phyloP scores from a whole-genome alignment of 805 yeast species.

The Candida sithepensis region DNA sequence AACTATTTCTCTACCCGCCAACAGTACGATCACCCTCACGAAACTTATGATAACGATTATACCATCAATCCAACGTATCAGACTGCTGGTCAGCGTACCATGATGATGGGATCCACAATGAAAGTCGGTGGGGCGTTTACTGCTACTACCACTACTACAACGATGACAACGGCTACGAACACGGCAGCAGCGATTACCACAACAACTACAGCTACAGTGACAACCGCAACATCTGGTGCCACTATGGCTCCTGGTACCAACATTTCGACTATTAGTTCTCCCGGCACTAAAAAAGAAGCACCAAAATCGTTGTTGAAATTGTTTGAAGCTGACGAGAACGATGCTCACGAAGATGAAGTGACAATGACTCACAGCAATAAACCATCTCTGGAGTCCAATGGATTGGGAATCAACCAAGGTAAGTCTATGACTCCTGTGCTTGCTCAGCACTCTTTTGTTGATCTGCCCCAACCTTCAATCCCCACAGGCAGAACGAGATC shows the following conservation, averaged over 20 bases:
- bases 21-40: constrained; percentile 3
- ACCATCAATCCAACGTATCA: constrained; percentile 15
- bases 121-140: constrained; percentile 8
- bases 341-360: constrained; percentile 22
- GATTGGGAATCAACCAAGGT: background rate
- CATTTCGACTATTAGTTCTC: background rate
- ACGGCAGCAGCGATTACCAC: constrained; percentile 1
- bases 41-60: constrained; percentile 10
- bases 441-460: background rate
- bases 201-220: constrained; percentile 9
- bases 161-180: constrained; percentile 16
- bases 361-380: constrained; percentile 1
- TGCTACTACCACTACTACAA: constrained; percentile 5
- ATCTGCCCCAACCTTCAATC: background rate
- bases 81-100: constrained; percentile 14
- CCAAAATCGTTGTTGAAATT: constrained; percentile 71
- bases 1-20: constrained; percentile 4
- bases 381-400: background rate
- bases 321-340: constrained; percentile 52
- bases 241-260: constrained; percentile 18
- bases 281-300: constrained; percentile 41
- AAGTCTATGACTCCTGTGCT: background rate
- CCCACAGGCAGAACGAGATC: constrained; percentile 38
- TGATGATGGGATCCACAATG: constrained; percentile 18
- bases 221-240: background rate